Evolutionary conservation across 169 alveolate species (phyloP), one percentile per base, ranked within the genome.

Genomic region (Cryptosporidium ubiquitum): DNA sequence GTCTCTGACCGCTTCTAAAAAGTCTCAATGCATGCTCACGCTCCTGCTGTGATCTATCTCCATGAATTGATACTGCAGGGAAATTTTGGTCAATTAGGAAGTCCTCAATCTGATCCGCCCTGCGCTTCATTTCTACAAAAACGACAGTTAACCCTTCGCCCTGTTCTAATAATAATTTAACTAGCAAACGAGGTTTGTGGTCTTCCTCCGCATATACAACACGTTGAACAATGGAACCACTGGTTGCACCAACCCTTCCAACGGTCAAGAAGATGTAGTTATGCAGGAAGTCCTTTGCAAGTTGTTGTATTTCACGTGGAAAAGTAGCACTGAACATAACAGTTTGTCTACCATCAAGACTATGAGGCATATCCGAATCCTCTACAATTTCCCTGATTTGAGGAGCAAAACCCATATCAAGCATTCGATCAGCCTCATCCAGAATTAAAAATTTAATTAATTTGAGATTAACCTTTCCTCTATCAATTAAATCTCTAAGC

Each of bases 361-460:
- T 74, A 57, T 86, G 86, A 29, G 97, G 96, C 97, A 95, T 95
- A 66, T 86, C 93, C 55, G 92, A 93, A 57, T 95, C 93, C 64
- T 93, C 93, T 60, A 96, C 96, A 37, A 96, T 93, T 47, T 91
- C 85, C 69, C 96, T 91, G 33, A 95, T 95, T 74, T 96, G 97
- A 33, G 98, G 97, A 68, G 97, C 98, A 93, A 97, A 97, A 29
- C 99, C 99, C 98, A 97, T 96, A 86, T 97, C 99, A 49, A 96
- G 84, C 98, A 96, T 95, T 85, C 98, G 92, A 91, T 97, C 99
- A 20, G 98, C 99, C 93, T 97, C 99, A 86, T 97, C 99, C 39
- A 97, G 70, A 33, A 97, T 97, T 58, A 97, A 92, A 92, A 92
- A 96, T 57, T 95, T 93, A 9, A 96, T 94, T 35, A 92, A 93